These are phyloP conservation scores for Chrysosporium queenslandicum DNA, from an alignment of 2,329 filamentous ascomycete species.

Conservation along the genomic window DNA sequence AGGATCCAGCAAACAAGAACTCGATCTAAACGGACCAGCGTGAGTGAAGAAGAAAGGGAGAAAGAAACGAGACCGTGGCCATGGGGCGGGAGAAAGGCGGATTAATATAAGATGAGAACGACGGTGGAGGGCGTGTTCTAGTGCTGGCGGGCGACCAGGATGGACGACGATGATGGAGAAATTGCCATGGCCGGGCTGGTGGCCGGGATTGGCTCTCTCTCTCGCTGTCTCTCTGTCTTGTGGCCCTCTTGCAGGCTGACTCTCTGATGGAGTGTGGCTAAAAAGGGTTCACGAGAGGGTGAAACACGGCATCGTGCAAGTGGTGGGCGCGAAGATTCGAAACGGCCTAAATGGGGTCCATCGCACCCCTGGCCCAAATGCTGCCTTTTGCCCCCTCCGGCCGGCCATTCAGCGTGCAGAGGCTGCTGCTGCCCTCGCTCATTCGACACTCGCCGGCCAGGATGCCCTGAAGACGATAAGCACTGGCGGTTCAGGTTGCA, in stretches of 20 bases:
- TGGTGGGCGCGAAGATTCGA: constrained; percentile 5
- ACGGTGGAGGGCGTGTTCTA: not conserved
- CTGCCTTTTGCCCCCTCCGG: not conserved
- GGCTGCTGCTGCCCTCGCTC: not conserved
- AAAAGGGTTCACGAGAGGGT: not conserved
- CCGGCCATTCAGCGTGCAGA: not conserved
- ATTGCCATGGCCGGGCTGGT: not conserved
- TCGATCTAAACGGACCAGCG: constrained; percentile 12
- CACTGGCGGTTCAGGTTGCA: not conserved
- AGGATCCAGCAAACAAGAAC: constrained; percentile 1
- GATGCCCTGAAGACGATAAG: not conserved
- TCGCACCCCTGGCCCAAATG: not conserved
- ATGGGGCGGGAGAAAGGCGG: not conserved
- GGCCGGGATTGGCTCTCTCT: not conserved
- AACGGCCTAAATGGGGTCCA: constrained; percentile 3
- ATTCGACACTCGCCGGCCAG: not conserved
- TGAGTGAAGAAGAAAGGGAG: constrained; percentile 10
- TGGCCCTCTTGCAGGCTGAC: no score
- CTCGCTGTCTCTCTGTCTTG: not conserved
- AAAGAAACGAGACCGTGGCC: not conserved
- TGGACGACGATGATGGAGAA: not conserved
- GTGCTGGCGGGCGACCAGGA: no score
- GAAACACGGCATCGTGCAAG: constrained; percentile 1
- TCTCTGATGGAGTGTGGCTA: not conserved
- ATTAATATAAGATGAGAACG: constrained; percentile 2